Conservation (phyloP, 306 rosid genomes). For the Begonia masoniana region DNA sequence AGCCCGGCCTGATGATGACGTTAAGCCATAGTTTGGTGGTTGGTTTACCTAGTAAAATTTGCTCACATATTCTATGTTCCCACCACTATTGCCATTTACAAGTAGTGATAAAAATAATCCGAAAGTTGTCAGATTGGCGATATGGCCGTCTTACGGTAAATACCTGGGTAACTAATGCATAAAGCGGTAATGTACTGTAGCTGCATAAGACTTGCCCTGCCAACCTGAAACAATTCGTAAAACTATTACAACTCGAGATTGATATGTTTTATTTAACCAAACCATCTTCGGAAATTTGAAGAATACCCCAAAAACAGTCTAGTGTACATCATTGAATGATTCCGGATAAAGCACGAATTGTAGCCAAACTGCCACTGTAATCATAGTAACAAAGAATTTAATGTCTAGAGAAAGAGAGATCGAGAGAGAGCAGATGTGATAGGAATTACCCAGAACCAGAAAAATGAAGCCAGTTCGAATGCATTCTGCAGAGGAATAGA, state of each 20-base stretch:
- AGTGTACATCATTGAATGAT: slow-evolving; percentile 57
- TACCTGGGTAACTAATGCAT: slow-evolving; percentile 98
- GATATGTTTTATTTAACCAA: no score
- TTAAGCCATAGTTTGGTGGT: no score
- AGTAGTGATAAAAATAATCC: no score
- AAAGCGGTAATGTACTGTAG: slow-evolving; percentile 93
- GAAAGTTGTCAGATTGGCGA: no score
- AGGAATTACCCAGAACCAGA: slow-evolving; percentile 94
- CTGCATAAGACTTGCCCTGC: slow-evolving; percentile 93
- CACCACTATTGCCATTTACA: no score
- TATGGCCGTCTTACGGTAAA: no score
- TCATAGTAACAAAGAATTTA: slow-evolving; percentile 16
- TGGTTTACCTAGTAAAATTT: no score
- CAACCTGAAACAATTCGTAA: slow-evolving; percentile 35
- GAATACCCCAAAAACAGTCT: slow-evolving; percentile 91
- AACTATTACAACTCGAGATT: slow-evolving; percentile 6
- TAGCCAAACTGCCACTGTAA: slow-evolving; percentile 98
- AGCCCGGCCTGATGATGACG: no score
- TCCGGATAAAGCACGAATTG: slow-evolving; percentile 68
- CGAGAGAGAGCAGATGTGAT: slow-evolving; percentile 4
- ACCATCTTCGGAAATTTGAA: not conserved
- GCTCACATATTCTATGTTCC: no score
- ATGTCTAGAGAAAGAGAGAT: no score
- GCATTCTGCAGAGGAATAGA: slow-evolving; percentile 57
- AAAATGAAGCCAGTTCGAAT: slow-evolving; percentile 92